These are phyloP conservation scores for Cordyceps javanica DNA, from an alignment of 2,329 filamentous ascomycete genomes.

Conservation along the genomic window DNA sequence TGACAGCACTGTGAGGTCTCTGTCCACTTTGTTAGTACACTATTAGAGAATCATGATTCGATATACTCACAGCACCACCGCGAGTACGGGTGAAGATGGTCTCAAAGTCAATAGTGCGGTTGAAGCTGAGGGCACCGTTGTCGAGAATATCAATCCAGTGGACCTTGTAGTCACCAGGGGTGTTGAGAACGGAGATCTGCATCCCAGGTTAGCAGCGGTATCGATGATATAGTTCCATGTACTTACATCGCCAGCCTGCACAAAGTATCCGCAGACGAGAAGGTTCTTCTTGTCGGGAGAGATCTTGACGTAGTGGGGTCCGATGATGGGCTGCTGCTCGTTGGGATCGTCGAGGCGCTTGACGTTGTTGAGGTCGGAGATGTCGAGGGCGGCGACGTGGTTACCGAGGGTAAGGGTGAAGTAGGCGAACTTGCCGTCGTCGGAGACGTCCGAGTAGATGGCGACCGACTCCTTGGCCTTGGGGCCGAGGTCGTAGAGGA, in stretches of 20 bases:
- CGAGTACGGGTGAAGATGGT: conserved; percentile 42
- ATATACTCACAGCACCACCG: conserved; percentile 39
- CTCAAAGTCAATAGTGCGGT: conserved; percentile 53
- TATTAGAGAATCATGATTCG: not conserved
- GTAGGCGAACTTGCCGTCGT: conserved; percentile 53
- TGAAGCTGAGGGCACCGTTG: conserved; percentile 52
- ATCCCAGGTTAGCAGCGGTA: not conserved
- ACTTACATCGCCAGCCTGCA: conserved; percentile 49
- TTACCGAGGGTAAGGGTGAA: conserved; percentile 55
- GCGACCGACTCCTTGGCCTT: conserved; percentile 50
- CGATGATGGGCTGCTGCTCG: conserved; percentile 51
- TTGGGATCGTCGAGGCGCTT: conserved; percentile 56
- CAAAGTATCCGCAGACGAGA: conserved; percentile 60
- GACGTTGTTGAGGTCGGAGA: conserved; percentile 52
- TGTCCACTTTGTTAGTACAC: not conserved
- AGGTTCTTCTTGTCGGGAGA: conserved; percentile 59
- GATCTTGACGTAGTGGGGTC: conserved; percentile 59
- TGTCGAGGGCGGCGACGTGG: conserved; percentile 57
- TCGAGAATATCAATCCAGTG: conserved; percentile 54
- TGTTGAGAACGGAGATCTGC: conserved; percentile 52
- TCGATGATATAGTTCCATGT: not conserved
- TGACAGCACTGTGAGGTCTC: conserved; percentile 49
- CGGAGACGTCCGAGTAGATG: conserved; percentile 55
- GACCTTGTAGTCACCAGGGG: conserved; percentile 55
- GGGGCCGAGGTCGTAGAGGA: conserved; percentile 51